phyloP scores from a whole-genome alignment of 139 green algal genomes.

The Coelastrella sp. region DNA sequence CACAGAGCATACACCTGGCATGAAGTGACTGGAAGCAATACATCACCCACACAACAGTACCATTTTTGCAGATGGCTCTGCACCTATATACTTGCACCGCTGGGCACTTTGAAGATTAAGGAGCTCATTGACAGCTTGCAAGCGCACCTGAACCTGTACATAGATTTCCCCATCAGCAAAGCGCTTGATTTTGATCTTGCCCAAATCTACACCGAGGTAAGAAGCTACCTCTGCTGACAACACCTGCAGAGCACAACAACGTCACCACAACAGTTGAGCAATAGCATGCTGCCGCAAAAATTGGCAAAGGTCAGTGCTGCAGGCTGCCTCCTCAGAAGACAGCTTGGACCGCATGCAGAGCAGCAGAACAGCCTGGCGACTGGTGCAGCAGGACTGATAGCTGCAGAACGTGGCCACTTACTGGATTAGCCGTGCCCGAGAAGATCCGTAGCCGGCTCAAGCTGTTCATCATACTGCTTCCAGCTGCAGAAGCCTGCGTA shows the following conservation, averaged over 20 bases:
- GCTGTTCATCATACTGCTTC: neutral
- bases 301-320: neutral
- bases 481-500: neutral
- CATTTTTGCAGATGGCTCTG: too few species aligned
- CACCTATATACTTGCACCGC: too few species aligned
- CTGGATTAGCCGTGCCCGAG: slow-evolving; percentile 83
- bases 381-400: slow-evolving; percentile 4
- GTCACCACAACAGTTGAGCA: neutral
- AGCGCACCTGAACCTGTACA: slow-evolving; percentile 86
- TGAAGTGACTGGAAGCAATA: too few species aligned
- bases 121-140: too few species aligned
- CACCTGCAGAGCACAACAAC: slow-evolving; percentile 54
- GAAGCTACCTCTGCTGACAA: slow-evolving; percentile 92
- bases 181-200: slow-evolving; percentile 94
- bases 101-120: too few species aligned
- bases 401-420: slow-evolving; percentile 40
- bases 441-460: slow-evolving; percentile 80
- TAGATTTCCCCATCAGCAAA: slow-evolving; percentile 99
- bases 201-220: slow-evolving; percentile 97
- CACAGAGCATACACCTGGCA: too few species aligned
- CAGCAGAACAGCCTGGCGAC: neutral
- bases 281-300: neutral
- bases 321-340: too few species aligned
- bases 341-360: too few species aligned
- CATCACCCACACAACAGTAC: too few species aligned